A percentile compares a stretch with the other conserved stretches of the same genome.
phyloP scores from a whole-genome alignment of 805 yeast genomes.

The Nakazawaea ernobii region DNA sequence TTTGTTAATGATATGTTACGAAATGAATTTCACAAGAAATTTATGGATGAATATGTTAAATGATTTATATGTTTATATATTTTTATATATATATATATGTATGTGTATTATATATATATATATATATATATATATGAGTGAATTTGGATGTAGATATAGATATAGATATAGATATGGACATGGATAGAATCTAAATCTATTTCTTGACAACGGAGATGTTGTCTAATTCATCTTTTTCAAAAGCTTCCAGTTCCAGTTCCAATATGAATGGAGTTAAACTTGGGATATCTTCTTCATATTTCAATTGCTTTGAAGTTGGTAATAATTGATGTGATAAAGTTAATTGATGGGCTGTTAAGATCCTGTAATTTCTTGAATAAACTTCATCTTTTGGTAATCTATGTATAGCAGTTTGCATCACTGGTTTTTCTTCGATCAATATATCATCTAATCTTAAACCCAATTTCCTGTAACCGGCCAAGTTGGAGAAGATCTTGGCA shows the following conservation, averaged over 20 bases:
- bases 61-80: slow-evolving; percentile 12
- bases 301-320: slow-evolving; percentile 72
- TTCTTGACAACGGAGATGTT: slow-evolving; percentile 45
- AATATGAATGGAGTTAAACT: slow-evolving; percentile 84
- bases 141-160: not conserved
- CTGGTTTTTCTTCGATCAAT: slow-evolving; percentile 80
- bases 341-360: slow-evolving; percentile 86
- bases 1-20: slow-evolving; percentile 27
- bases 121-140: not conserved
- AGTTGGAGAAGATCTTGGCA: slow-evolving; percentile 65
- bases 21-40: slow-evolving; percentile 35
- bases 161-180: not conserved
- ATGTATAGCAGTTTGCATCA: slow-evolving; percentile 77
- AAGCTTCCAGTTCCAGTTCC: slow-evolving; percentile 90
- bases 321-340: slow-evolving; percentile 79
- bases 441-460: slow-evolving; percentile 91
- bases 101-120: not conserved
- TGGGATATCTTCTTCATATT: slow-evolving; percentile 74
- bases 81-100: not conserved
- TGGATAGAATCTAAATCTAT: slow-evolving; percentile 10
- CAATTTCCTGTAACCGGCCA: slow-evolving; percentile 90
- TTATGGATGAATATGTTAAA: slow-evolving; percentile 33
- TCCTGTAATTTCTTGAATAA: slow-evolving; percentile 90
- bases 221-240: slow-evolving; percentile 86
- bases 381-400: slow-evolving; percentile 82